A percentile compares a stretch with the other conserved stretches of the same genome.
phyloP scores from a whole-genome alignment of 805 yeast genomes.

The Saccharomycopsis schoenii region DNA sequence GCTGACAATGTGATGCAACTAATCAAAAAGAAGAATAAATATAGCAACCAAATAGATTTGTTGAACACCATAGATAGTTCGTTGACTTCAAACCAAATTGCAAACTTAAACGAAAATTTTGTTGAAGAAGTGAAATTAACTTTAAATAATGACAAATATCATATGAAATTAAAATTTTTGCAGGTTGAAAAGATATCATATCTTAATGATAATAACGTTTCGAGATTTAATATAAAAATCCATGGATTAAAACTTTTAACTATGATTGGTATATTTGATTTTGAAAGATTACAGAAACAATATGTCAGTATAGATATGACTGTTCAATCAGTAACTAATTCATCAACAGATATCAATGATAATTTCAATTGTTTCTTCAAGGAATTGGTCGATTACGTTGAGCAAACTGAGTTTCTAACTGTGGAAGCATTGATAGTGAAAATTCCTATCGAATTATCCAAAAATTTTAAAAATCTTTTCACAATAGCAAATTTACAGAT shows the following conservation, averaged over 20 bases:
- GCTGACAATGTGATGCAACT: conserved; percentile 51
- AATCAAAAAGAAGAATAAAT: conserved; percentile 34
- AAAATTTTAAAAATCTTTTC: conserved; percentile 29
- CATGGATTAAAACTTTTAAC: conserved; percentile 51
- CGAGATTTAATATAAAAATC: conserved; percentile 29
- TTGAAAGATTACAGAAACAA: conserved; percentile 78
- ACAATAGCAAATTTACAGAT: conserved; percentile 39
- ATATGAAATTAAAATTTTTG: conserved; percentile 26
- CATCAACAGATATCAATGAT: conserved; percentile 19
- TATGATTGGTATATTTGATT: conserved; percentile 87
- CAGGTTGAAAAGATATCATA: conserved; percentile 3
- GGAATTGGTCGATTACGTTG: conserved; percentile 51
- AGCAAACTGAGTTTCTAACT: conserved; percentile 73
- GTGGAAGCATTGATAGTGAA: conserved; percentile 83
- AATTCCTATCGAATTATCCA: conserved; percentile 25
- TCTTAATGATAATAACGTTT: not conserved
- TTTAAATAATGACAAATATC: conserved; percentile 22
- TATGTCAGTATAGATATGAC: conserved; percentile 50
- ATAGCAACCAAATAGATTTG: conserved; percentile 27
- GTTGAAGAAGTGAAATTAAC: conserved; percentile 36
- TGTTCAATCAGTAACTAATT: conserved; percentile 31
- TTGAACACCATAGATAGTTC: conserved; percentile 39
- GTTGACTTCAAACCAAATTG: conserved; percentile 27
- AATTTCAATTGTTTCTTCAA: conserved; percentile 29
- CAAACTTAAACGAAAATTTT: conserved; percentile 32